Percentiles rank a stretch among this genome's conserved stretches.
These are phyloP conservation scores for Acarospora socialis DNA, from an alignment of 2,329 filamentous ascomycete genomes.

Conservation along the genomic window DNA sequence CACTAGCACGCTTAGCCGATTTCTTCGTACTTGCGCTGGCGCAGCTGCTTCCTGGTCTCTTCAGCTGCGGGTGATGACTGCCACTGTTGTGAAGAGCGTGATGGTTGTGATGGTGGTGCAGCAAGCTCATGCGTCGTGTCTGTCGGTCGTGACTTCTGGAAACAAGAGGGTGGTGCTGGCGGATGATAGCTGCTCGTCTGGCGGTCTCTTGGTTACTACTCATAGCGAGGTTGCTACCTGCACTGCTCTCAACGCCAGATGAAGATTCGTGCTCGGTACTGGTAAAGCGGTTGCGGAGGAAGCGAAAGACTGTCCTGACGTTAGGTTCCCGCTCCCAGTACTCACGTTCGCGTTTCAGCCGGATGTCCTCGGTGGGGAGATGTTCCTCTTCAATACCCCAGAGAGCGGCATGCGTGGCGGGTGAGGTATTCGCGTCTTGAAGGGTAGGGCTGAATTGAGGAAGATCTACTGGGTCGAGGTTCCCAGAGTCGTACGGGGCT, in stretches of 20 bases:
- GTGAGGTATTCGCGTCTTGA: conserved; percentile 22
- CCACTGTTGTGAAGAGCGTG: conserved; percentile 16
- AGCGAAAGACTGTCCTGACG: conserved; percentile 80
- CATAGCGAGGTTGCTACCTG: conserved; percentile 31
- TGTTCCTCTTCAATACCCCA: conserved; percentile 55
- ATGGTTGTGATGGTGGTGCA: conserved; percentile 16
- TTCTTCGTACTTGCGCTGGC: conserved; percentile 76
- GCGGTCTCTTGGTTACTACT: conserved; percentile 49
- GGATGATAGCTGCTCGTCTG: conserved; percentile 67
- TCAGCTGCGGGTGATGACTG: conserved; percentile 34
- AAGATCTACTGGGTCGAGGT: conserved; percentile 20
- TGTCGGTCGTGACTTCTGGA: conserved; percentile 43
- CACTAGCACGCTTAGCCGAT: conserved; percentile 51
- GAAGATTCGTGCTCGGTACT: conserved; percentile 27
- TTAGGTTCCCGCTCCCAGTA: conserved; percentile 94
- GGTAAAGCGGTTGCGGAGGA: conserved; percentile 60
- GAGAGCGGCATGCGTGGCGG: conserved; percentile 38
- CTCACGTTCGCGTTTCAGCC: conserved; percentile 44
- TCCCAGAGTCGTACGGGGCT: conserved; percentile 9
- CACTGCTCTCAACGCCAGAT: too few species aligned
- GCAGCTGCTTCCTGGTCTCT: conserved; percentile 50
- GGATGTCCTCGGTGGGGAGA: conserved; percentile 25
- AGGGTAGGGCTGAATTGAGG: conserved; percentile 38
- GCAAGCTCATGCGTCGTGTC: conserved; percentile 23
- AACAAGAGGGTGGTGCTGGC: conserved; percentile 79